Evolutionary conservation across 345 rosid species (phyloP).

Genomic region (Geranium brycei): DNA sequence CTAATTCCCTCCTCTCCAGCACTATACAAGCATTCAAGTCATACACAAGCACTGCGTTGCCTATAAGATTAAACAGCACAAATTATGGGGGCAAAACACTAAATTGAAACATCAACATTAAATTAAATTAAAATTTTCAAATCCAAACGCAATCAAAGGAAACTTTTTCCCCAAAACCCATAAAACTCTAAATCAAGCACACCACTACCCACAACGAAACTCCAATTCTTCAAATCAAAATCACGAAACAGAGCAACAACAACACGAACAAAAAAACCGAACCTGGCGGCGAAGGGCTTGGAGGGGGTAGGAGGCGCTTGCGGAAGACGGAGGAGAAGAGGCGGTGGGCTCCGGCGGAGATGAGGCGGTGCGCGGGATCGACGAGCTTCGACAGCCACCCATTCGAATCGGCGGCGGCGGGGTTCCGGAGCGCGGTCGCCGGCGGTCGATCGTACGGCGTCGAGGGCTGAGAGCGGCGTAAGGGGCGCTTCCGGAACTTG

Average conservation of each 20-base stretch:
- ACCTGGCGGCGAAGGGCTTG: conserved; percentile 8
- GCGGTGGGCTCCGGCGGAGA: conserved; percentile 60
- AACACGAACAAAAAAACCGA: neutral
- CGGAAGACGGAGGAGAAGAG: conserved; percentile 62
- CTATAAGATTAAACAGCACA: neutral
- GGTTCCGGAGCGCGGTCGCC: conserved; percentile 28
- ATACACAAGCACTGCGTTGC: neutral
- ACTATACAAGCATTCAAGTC: neutral
- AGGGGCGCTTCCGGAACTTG: conserved; percentile 56
- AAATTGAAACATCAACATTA: neutral
- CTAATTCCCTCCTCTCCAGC: neutral
- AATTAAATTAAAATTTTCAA: neutral
- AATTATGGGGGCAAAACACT: neutral
- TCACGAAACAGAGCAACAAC: neutral
- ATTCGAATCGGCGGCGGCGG: conserved; percentile 17
- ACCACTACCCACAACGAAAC: neutral
- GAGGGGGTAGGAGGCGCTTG: conserved; percentile 43
- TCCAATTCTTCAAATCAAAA: neutral
- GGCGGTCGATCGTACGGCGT: conserved; percentile 79
- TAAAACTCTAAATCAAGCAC: neutral
- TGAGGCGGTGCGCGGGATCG: conserved; percentile 82
- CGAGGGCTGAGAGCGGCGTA: conserved; percentile 25
- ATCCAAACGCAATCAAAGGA: neutral
- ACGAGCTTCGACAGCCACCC: conserved; percentile 82
- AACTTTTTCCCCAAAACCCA: neutral